These are phyloP conservation scores for Ascochyta lentis DNA, from an alignment of 2,329 filamentous ascomycete genomes.

Conservation along the genomic window DNA sequence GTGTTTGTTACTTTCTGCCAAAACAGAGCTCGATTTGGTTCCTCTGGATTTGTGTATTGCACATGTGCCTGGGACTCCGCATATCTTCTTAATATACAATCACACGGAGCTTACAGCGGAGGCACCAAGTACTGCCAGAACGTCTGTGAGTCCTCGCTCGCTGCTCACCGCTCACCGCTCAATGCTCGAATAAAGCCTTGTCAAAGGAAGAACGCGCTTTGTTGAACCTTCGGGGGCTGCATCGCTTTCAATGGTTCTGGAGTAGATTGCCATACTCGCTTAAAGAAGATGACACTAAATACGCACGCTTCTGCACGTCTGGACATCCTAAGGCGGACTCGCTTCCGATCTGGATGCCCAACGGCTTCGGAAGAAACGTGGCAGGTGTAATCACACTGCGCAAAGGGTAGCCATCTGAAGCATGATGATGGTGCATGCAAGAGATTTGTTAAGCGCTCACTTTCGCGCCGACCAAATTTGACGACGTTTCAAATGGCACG, in stretches of 20 bases:
- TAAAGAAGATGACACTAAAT: slow-evolving; percentile 33
- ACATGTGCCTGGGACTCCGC: no score
- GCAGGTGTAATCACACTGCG: neutral
- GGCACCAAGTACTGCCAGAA: no score
- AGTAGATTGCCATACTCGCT: slow-evolving; percentile 30
- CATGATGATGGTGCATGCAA: neutral
- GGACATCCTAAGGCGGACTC: slow-evolving; percentile 28
- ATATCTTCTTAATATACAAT: no score
- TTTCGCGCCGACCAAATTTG: slow-evolving; percentile 9
- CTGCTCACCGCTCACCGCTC: slow-evolving; percentile 1
- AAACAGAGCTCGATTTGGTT: neutral
- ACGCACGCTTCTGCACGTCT: slow-evolving; percentile 37
- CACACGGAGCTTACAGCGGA: no score
- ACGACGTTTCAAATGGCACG: slow-evolving; percentile 9
- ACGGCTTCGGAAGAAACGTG: slow-evolving; percentile 12
- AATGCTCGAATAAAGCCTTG: neutral
- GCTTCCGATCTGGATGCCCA: slow-evolving; percentile 31
- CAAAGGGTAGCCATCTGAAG: neutral
- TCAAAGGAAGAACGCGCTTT: neutral
- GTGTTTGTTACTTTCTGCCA: neutral
- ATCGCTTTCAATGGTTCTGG: slow-evolving; percentile 21
- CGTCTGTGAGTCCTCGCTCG: no score
- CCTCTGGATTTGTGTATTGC: no score
- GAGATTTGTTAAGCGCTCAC: slow-evolving; percentile 11
- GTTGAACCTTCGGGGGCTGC: slow-evolving; percentile 4